A percentile compares a stretch with the other conserved stretches of the same genome.
phyloP scores from a whole-genome alignment of 2,329 filamentous ascomycete genomes.

The Phaeosphaeriaceae sp. region DNA sequence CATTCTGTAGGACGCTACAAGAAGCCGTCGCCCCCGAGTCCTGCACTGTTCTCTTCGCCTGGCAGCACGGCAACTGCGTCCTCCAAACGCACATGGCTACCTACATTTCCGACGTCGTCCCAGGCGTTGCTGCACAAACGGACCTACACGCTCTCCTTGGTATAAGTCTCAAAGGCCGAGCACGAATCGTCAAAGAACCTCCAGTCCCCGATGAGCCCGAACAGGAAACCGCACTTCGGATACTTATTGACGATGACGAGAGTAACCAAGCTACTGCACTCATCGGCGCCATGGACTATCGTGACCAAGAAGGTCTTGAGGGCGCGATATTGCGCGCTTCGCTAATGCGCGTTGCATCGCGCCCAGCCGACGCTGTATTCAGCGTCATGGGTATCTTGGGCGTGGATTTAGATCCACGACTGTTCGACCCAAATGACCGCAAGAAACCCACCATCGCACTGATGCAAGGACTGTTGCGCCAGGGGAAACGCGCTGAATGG shows the following conservation, averaged over 20 bases:
- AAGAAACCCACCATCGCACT: slow-evolving; percentile 11
- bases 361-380: slow-evolving; percentile 17
- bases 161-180: background rate
- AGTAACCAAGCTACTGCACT: slow-evolving; percentile 1
- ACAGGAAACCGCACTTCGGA: background rate
- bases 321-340: slow-evolving; percentile 15
- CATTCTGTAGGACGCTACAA: slow-evolving; percentile 20
- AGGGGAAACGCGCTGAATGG: slow-evolving; percentile 11
- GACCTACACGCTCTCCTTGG: background rate
- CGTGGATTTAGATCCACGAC: slow-evolving; percentile 14
- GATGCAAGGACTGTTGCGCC: slow-evolving; percentile 7
- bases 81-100: slow-evolving; percentile 9
- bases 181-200: background rate
- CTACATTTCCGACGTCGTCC: slow-evolving; percentile 3
- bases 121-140: slow-evolving; percentile 3
- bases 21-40: slow-evolving; percentile 22
- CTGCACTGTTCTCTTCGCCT: slow-evolving; percentile 16
- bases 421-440: slow-evolving; percentile 8
- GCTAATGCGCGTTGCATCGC: slow-evolving; percentile 11
- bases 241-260: background rate
- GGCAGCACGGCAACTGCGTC: slow-evolving; percentile 7
- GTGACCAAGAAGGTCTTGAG: slow-evolving; percentile 1
- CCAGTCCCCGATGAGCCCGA: background rate
- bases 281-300: slow-evolving; percentile 5
- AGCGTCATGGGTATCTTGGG: slow-evolving; percentile 25